Percentiles rank a stretch among this genome's conserved stretches.
Evolutionary conservation across 371 early-diverging fungal genomes (phyloP).

Genomic region (Blakeslea trispora): DNA sequence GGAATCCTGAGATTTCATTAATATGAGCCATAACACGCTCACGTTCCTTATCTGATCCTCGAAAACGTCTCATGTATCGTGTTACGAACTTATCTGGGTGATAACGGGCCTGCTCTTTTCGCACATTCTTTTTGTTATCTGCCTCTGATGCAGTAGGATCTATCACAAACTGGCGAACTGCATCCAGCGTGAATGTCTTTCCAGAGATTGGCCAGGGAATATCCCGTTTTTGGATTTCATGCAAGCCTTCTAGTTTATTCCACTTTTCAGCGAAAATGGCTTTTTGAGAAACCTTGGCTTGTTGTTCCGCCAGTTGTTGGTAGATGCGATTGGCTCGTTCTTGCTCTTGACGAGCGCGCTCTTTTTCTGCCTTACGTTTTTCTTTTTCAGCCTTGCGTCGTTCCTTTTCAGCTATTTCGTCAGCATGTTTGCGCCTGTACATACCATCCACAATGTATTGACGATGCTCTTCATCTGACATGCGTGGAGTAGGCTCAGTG

Average conservation of each 20-base stretch:
- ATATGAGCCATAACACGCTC: constrained; percentile 22
- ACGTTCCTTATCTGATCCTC: constrained; percentile 32
- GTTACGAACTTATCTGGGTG: constrained; percentile 53
- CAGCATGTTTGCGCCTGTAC: constrained; percentile 34
- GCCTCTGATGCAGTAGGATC: constrained; percentile 2
- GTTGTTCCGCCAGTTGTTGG: constrained; percentile 5
- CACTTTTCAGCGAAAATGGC: constrained; percentile 28
- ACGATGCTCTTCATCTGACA: constrained; percentile 51
- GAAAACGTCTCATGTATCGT: constrained; percentile 29
- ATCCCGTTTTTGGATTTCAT: constrained; percentile 20
- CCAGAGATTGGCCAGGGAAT: constrained; percentile 47
- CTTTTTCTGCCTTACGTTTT: constrained; percentile 10
- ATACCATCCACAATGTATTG: constrained; percentile 44
- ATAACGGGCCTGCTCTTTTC: constrained; percentile 45
- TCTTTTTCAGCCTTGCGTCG: constrained; percentile 21
- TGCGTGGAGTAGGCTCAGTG: constrained; percentile 5
- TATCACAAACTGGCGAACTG: constrained; percentile 29
- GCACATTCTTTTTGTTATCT: constrained; percentile 34
- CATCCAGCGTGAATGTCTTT: constrained; percentile 6
- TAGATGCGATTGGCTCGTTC: constrained; percentile 19
- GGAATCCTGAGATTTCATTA: constrained; percentile 43
- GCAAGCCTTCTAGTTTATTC: constrained; percentile 24
- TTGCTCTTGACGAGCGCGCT: constrained; percentile 25
- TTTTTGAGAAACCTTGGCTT: background rate
- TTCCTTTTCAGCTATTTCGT: constrained; percentile 33